Evolutionary conservation across 2,329 filamentous ascomycete genomes (phyloP), one percentile per base, ranked within the genome.

Genomic region (Diaporthe citrichinensis): DNA sequence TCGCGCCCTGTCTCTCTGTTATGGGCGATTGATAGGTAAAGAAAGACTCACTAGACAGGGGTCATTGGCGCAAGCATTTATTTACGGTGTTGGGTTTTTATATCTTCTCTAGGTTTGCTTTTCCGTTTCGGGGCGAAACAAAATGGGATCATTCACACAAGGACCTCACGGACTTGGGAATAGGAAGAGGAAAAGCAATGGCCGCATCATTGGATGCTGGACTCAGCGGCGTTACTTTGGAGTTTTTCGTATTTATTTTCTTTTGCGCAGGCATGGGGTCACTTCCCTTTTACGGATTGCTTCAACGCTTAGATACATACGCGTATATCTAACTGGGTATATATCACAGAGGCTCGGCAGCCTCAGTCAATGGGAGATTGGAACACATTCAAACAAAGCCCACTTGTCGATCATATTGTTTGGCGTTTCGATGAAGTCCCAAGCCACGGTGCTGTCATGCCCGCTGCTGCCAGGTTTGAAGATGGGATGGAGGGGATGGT

Each of bases 121-220:
- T 72, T 39, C 14, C 39, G n/a, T 39, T 65, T 36, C n/a, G 67
- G 36, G 39, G 67, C 55, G 49, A 57, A 25, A 25, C 53, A 44
- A 57, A 69, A 69, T 34, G n/a, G 59, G 59, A 72, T 53, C 36
- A 71, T 62, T 67, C 55, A 53, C n/a, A 53, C 67, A 74, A 62
- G 67, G 67, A 51, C 69, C 59, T 65, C 51, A 73, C 49, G 68
- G 73, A 36, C 61, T 59, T 58, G 39, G 51, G 51, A 51, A 31
- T 69, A 28, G 39, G 68, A 57, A 49, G 8, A n/a, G 9, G 49
- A 53, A 74, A 65, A 72, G 20, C 49, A 59, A 39, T 31, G 46
- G 36, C n/a, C 39, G 58, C 71, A 73, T 31, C 51, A 41, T 44
- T 36, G 57, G 28, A 46, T 67, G 49, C 65, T 46, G 39, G 28